Evolutionary conservation across 441 rosid genomes (phyloP).

Genomic region (Adansonia madagascariensis): DNA sequence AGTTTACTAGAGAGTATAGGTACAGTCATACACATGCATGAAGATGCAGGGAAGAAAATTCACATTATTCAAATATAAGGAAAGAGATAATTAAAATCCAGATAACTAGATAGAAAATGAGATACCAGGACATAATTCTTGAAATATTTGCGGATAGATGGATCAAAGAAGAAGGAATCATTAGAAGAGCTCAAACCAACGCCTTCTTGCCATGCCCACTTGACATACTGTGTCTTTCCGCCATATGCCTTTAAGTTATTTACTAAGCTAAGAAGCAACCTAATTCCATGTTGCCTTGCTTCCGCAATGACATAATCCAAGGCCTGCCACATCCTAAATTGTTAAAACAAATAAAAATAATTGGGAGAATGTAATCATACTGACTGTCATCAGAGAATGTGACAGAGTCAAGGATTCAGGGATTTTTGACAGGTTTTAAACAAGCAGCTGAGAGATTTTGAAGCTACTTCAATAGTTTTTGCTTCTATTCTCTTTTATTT

Average conservation of each 20-base stretch:
- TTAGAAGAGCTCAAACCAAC: constrained; percentile 85
- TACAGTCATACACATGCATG: constrained; percentile 11
- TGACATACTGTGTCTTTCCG: constrained; percentile 89
- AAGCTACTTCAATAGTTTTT: constrained; percentile 3
- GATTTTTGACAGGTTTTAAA: constrained; percentile 13
- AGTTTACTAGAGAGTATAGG: neutral
- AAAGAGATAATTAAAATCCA: neutral
- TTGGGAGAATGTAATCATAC: neutral
- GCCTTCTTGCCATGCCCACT: constrained; percentile 98
- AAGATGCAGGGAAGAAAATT: neutral
- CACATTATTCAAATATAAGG: neutral
- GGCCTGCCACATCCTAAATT: constrained; percentile 55
- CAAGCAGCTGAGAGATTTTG: neutral
- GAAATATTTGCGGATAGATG: constrained; percentile 84
- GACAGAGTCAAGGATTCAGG: constrained; percentile 6
- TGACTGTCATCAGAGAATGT: neutral
- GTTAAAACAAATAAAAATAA: constrained; percentile 19
- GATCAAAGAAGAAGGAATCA: constrained; percentile 95
- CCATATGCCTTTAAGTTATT: constrained; percentile 88
- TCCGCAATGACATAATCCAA: constrained; percentile 91
- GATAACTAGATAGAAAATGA: constrained; percentile 18
- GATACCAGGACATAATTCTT: constrained; percentile 72
- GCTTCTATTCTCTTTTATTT: neutral
- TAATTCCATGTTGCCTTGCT: constrained; percentile 67
- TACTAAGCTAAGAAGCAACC: constrained; percentile 81